Evolutionary conservation across 106 monocot species (phyloP), one percentile per base, ranked within the genome.

Genomic region (Dendrobium catenatum): DNA sequence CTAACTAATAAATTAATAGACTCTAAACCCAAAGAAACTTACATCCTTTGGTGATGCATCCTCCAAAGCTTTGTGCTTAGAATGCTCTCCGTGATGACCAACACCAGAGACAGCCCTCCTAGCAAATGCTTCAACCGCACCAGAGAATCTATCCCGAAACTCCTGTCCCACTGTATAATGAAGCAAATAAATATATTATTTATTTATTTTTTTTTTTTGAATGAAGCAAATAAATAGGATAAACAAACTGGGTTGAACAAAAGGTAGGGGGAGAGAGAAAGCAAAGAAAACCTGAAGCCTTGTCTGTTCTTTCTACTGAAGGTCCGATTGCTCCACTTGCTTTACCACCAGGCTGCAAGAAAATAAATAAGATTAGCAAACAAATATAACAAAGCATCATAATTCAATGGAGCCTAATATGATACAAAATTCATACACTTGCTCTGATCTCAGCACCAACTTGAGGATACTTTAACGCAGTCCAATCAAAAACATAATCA

Each of bases 401-500:
- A 42, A 72, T 64, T 2, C 9, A 68, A 43, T 10, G 19, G 4
- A 44, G n/a, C 48, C 33, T 4, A 81, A 24, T 2, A 44, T 66
- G 64, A 77, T 29, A 59, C 13, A 84, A 54, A 58, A 82, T 6
- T 40, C 79, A 72, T 93, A 93, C 95, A 43, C 81, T 76, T 74
- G 83, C 27, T 88, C 86, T 90, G 54, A 86, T 43, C 80, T 84
- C 89, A 73, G 82, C 33, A 75, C 83, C 88, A 77, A 83, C 88
- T 77, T 93, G 93, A 55, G 95, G 91, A 73, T 88, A 82, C 77
- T 96, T 96, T 72, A 91, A 77, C 27, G 88, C 74, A 27, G 95
- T 96, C 95, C 95, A 96, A 73, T 96, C 95, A 87, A 96, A 96
- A 22, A 96, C 83, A 90, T 93, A 96, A 79, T 96, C 95, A 87